phyloP scores from a whole-genome alignment of 2,329 filamentous ascomycete species.

The Hawksworthiomyces lignivorus region DNA sequence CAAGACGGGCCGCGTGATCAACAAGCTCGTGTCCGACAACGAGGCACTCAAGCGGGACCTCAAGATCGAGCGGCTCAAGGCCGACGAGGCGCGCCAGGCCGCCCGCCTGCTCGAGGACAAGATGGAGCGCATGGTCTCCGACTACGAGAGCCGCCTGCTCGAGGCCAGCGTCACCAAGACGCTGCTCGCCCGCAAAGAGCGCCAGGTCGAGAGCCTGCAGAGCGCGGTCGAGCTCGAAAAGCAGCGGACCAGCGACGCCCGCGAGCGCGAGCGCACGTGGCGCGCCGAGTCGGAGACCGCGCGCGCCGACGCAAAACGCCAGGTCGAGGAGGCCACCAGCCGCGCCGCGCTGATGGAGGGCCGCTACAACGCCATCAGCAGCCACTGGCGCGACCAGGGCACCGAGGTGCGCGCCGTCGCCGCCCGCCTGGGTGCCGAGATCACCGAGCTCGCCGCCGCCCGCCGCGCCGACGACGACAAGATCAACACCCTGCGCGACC shows the following conservation, averaged over 20 bases:
- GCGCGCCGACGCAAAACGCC: constrained; percentile 49
- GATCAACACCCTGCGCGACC: constrained; percentile 56
- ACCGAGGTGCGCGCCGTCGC: constrained; percentile 50
- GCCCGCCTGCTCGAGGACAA: constrained; percentile 62
- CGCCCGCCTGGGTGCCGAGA: constrained; percentile 42
- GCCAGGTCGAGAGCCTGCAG: constrained; percentile 64
- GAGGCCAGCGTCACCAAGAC: constrained; percentile 66
- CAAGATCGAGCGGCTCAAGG: constrained; percentile 54
- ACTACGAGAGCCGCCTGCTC: constrained; percentile 62
- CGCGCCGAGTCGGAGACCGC: constrained; percentile 56
- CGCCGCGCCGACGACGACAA: constrained; percentile 53
- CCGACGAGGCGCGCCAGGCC: constrained; percentile 64
- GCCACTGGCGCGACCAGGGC: constrained; percentile 60
- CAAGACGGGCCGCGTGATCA: constrained; percentile 72
- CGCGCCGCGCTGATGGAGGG: constrained; percentile 62
- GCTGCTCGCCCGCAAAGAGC: constrained; percentile 62
- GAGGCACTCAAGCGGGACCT: constrained; percentile 69
- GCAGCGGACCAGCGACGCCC: constrained; percentile 51
- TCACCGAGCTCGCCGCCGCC: constrained; percentile 47
- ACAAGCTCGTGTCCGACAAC: constrained; percentile 73
- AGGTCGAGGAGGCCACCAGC: constrained; percentile 58
- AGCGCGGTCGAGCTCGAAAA: constrained; percentile 57
- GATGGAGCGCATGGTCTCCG: constrained; percentile 58
- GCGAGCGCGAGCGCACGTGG: constrained; percentile 53
- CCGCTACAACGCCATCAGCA: constrained; percentile 59